Conservation (phyloP, 23 red algal genomes). For the Gracilaria gracilis region DNA sequence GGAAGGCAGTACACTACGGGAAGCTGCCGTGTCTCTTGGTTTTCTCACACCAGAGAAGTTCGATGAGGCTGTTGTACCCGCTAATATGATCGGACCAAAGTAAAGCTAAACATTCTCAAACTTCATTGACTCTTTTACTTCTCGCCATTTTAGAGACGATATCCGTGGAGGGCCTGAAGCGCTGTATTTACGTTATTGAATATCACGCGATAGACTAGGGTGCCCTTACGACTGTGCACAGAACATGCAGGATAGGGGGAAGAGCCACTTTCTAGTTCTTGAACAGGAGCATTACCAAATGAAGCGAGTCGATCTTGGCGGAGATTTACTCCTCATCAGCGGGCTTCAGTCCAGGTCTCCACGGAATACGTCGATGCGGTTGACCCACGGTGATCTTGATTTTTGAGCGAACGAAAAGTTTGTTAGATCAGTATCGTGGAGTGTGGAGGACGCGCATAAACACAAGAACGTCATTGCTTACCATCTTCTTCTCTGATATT, state of each 20-base stretch:
- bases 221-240: background rate
- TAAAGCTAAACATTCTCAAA: slow-evolving; percentile 15
- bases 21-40: slow-evolving; percentile 76
- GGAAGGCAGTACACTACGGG: slow-evolving; percentile 74
- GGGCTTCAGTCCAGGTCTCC: slow-evolving; percentile 52
- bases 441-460: background rate
- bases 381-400: slow-evolving; percentile 5
- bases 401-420: background rate
- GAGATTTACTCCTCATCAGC: background rate
- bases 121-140: background rate
- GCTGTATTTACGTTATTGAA: background rate
- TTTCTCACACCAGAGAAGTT: slow-evolving; percentile 81
- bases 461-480: background rate
- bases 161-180: background rate
- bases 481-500: slow-evolving; percentile 59
- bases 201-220: background rate
- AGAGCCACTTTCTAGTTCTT: background rate
- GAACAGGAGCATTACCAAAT: background rate
- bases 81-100: slow-evolving; percentile 92
- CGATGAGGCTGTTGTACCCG: slow-evolving; percentile 86
- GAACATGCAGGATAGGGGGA: too few relatives aligned
- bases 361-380: slow-evolving; percentile 55
- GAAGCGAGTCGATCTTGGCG: background rate
- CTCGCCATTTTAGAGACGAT: background rate
- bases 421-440: background rate